Evolutionary conservation across 2,329 filamentous ascomycete species (phyloP), one percentile per base, ranked within the genome.

Genomic region (Sporothrix schenckii): DNA sequence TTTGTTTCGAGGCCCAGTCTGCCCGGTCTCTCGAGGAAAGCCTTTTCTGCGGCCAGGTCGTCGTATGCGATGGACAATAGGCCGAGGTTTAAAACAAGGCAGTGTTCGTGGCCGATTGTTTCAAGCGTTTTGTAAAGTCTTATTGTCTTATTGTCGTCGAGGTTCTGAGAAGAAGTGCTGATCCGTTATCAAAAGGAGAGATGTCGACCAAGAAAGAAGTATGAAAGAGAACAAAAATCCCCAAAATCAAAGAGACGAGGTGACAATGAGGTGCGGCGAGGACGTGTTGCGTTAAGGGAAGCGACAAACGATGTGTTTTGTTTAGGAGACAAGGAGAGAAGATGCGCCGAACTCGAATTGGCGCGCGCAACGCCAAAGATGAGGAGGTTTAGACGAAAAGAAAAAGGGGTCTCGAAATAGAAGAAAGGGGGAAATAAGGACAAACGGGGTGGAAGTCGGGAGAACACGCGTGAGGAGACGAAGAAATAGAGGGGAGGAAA

Each of bases 21-120:
- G 21, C 24, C 24, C 24, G 49, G 50, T 56, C 41, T 54, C 16
- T 47, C 30, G 21, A 30, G 27, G 14, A 11, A n/a, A 58, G 52
- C 52, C 61, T 66, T 9, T 66, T 34, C 44, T 60, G 69, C 69
- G 61, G 69, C 69, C 61, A 30, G 61, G 13, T 24, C 2, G 68
- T 70, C 61, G 69, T 60, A 70, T 61, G 58, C 52, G 60, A 66
- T 52, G 34, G 34, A 34, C 34, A 34, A 34, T 34, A 34, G 34
- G 34, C 7, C 34, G 34, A 34, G 61, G n/a, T 21, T 65, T 21
- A 47, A 54, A 54, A n/a, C 11, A 34, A 63, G 58, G 39, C 39
- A n/a, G 58, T 21, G 58, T 47, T 39, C 39, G 58, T 63, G 58
- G 39, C 58, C n/a, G 58, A 10, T 27, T 63, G n/a, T 63, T 63